Percentiles rank a stretch among this genome's conserved stretches.
Conservation (phyloP, 2,329 filamentous ascomycete genomes). For the Cladosporium cucumerinum region DNA sequence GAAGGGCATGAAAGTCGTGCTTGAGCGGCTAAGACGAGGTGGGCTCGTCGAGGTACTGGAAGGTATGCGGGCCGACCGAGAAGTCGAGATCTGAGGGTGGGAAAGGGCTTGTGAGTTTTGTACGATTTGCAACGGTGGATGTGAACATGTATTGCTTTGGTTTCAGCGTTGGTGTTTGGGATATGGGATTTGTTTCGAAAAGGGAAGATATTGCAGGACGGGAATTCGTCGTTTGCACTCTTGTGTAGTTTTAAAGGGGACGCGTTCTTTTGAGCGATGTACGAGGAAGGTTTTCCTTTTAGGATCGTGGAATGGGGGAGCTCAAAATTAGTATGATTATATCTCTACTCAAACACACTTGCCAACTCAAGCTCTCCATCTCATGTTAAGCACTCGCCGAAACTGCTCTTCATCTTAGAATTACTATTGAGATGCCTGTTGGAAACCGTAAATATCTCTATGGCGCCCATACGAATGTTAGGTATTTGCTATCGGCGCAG, state of each 20-base stretch:
- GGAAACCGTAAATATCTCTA: not conserved
- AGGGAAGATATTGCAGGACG: not conserved
- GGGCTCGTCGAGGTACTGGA: slow-evolving; percentile 68
- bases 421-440: not conserved
- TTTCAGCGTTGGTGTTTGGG: not conserved
- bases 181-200: not conserved
- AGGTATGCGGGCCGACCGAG: slow-evolving; percentile 61
- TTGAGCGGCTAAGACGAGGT: slow-evolving; percentile 66
- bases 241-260: not conserved
- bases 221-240: not conserved
- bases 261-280: not conserved
- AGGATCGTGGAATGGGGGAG: not conserved
- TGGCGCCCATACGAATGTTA: not conserved
- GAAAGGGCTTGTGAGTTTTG: not conserved
- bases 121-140: not conserved
- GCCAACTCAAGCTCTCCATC: not conserved
- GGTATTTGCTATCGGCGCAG: too few relatives aligned
- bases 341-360: not conserved
- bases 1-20: slow-evolving; percentile 77
- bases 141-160: not conserved
- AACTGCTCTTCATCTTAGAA: not conserved
- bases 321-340: not conserved
- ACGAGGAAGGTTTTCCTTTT: not conserved
- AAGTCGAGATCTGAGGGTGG: slow-evolving; percentile 21
- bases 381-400: not conserved